These are phyloP conservation scores for Ilyonectria mors-panacis DNA, from an alignment of 2,329 filamentous ascomycete genomes.

Conservation along the genomic window DNA sequence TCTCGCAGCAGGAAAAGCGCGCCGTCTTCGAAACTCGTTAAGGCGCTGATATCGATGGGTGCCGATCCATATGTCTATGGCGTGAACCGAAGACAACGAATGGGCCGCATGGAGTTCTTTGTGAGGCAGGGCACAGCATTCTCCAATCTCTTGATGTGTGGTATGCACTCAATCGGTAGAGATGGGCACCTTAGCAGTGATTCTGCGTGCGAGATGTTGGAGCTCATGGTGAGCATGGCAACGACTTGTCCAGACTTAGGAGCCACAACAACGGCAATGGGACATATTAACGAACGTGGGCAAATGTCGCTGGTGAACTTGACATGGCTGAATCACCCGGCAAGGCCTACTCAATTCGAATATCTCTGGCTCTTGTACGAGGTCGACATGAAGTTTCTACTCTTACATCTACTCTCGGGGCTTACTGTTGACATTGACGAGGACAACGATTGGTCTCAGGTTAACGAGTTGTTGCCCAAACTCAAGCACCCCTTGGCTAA, in stretches of 20 bases:
- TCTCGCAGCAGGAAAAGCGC: background rate
- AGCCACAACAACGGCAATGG: slow-evolving; percentile 4
- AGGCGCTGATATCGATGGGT: background rate
- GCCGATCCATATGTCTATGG: background rate
- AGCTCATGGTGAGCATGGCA: slow-evolving; percentile 2
- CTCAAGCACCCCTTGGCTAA: slow-evolving; percentile 18
- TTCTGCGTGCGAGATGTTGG: background rate
- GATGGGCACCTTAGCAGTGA: background rate
- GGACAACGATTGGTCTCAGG: background rate
- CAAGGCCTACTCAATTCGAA: background rate
- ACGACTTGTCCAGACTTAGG: slow-evolving; percentile 16
- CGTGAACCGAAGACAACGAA: background rate
- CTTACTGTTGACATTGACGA: background rate
- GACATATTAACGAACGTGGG: background rate
- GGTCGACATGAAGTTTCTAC: slow-evolving; percentile 23
- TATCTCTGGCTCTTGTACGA: slow-evolving; percentile 15
- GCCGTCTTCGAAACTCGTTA: background rate
- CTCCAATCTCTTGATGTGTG: slow-evolving; percentile 9
- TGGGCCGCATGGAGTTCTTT: background rate
- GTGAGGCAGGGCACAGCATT: slow-evolving; percentile 14
- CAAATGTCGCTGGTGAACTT: background rate
- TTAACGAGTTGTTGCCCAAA: slow-evolving; percentile 18
- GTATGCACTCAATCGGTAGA: background rate
- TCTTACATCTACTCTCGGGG: slow-evolving; percentile 1
- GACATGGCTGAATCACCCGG: background rate